Base-by-base conservation (phyloP, 345 rosid genomes). In the Salix viminalis region DNA sequence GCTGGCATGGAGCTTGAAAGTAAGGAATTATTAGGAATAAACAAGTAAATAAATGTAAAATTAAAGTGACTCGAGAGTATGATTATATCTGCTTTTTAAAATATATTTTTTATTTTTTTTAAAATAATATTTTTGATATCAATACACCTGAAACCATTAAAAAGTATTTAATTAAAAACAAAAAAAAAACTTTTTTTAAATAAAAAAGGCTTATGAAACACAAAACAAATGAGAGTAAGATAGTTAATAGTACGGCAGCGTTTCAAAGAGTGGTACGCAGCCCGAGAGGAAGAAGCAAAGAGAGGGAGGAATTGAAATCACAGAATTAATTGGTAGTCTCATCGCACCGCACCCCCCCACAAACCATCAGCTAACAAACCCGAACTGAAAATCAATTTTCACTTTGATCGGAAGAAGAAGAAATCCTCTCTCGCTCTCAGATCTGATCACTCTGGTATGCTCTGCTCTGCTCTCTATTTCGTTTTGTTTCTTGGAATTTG, bases 381-480 rank as follows among this genome's bases (percentile, higher is more conserved):
- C 85, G 82, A 84, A 80, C 46, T 21, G 37, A 37, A n/a, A 42
- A 28, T 61, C 62, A 26, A 75, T 13, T 39, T 70, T 61, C 50
- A 16, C 71, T 14, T 23, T 82, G 81, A 84, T 84, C 75, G 65
- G 19, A 56, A 15, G 37, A 2, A 11, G 12, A 23, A 19, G 44
- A 19, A 19, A 54, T 39, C 67, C 58, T 46, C 71, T 69, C 41
- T 41, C 14, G 9, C 44, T 41, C 44, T 41, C 68, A 75, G 85
- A 80, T 87, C 87, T 79, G 80, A 36, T 74, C 52, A 30, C 15
- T 2, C 73, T 56, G 85, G 88, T 80, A 15, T 18, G 80, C n/a
- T 30, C 26, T n/a, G 26, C 65, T 13, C 50, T n/a, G n/a, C n/a
- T 24, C 23, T 23, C 56, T 52, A 12, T 48, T 72, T 21, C 24